A percentile compares a stretch with the other conserved stretches of the same genome.
These are phyloP conservation scores for Aspergillus asperescens DNA, from an alignment of 495 filamentous ascomycete genomes.

Conservation along the genomic window DNA sequence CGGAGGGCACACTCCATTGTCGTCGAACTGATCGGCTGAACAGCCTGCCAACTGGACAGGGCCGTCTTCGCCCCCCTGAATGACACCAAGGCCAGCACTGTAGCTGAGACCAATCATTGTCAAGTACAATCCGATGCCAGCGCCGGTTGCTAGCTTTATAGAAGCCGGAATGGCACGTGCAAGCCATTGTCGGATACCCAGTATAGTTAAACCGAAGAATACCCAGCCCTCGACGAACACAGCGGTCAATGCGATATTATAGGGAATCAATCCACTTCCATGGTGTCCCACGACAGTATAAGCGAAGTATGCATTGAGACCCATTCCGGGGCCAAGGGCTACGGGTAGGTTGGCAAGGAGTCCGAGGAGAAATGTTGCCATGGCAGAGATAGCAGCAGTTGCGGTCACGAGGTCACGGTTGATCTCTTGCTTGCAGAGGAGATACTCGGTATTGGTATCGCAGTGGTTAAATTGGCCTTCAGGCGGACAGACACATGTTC, in stretches of 20 bases:
- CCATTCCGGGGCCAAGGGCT: conserved; percentile 76
- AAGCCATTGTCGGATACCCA: conserved; percentile 78
- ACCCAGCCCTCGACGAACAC: conserved; percentile 80
- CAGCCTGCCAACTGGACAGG: conserved; percentile 71
- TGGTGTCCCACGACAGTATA: conserved; percentile 76
- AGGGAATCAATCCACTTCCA: conserved; percentile 61
- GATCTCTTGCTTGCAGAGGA: conserved; percentile 56
- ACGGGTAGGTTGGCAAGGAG: conserved; percentile 68
- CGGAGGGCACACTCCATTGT: conserved; percentile 47
- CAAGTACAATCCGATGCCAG: conserved; percentile 75
- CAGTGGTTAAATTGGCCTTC: conserved; percentile 31
- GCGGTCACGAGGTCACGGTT: conserved; percentile 74
- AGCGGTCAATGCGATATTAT: conserved; percentile 65
- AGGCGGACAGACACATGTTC: conserved; percentile 67
- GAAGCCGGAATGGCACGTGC: conserved; percentile 69
- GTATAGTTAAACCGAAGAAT: conserved; percentile 61
- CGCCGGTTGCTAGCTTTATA: conserved; percentile 79
- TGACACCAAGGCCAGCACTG: conserved; percentile 68
- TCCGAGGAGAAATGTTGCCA: conserved; percentile 70
- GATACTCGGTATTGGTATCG: neutral
- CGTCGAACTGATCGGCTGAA: conserved; percentile 22
- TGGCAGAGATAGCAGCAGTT: conserved; percentile 69
- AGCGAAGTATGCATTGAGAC: conserved; percentile 77
- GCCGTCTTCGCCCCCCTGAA: conserved; percentile 53
- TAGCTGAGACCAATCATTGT: conserved; percentile 77